Evolutionary conservation across 2,329 filamentous ascomycete genomes (phyloP).

Genomic region (Penicillium polonicum): DNA sequence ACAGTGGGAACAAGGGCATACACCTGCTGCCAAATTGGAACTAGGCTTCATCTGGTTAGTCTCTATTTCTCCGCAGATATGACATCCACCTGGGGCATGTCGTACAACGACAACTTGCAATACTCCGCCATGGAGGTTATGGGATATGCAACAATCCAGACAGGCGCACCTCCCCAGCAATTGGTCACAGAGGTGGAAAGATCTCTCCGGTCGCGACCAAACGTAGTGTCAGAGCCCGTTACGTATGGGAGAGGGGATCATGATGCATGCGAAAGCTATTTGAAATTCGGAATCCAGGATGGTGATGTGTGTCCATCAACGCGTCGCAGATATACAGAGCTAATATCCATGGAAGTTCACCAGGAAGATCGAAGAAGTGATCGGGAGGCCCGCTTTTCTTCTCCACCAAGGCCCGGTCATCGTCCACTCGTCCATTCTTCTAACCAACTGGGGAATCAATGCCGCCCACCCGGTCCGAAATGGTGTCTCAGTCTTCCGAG

Average conservation of each 20-base stretch:
- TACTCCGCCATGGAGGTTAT: background rate
- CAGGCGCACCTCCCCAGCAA: background rate
- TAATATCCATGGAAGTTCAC: background rate
- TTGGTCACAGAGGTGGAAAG: background rate
- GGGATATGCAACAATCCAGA: background rate
- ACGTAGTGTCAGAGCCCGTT: background rate
- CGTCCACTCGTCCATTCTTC: background rate
- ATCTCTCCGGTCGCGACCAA: background rate
- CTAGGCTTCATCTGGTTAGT: background rate
- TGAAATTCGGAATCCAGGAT: background rate
- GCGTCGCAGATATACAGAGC: background rate
- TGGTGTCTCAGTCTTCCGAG: background rate
- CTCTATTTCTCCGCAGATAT: background rate
- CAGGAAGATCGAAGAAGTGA: background rate
- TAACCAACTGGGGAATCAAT: background rate
- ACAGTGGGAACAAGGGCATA: background rate
- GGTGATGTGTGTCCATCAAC: background rate
- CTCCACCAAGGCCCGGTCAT: background rate
- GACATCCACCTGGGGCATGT: background rate
- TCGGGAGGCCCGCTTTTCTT: background rate
- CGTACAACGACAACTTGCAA: background rate
- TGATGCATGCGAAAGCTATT: background rate
- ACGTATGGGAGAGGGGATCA: background rate
- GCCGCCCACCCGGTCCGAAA: constrained; percentile 3
- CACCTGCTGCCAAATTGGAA: background rate